Percentiles rank a stretch among this genome's conserved stretches.
Conservation (phyloP, 2,329 filamentous ascomycete species). For the Penicillium brasilianum region DNA sequence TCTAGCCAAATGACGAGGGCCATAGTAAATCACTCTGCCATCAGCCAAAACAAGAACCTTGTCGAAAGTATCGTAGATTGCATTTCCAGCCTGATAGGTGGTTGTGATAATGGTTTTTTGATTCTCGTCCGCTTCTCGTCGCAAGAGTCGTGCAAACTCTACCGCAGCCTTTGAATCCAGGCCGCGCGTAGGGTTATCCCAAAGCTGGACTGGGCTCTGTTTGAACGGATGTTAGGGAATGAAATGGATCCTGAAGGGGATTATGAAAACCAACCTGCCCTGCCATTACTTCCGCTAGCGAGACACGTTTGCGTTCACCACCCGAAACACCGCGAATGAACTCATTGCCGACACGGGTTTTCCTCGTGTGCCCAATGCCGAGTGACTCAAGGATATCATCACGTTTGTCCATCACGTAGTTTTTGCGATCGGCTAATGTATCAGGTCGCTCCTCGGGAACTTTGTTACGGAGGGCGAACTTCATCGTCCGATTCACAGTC, state of each 20-base stretch:
- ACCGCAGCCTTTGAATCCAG: constrained; percentile 68
- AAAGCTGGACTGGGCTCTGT: constrained; percentile 61
- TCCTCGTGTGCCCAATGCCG: constrained; percentile 56
- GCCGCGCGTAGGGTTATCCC: constrained; percentile 70
- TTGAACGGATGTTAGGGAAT: background rate
- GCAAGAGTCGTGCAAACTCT: constrained; percentile 62
- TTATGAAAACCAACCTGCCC: constrained; percentile 46
- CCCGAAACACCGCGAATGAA: constrained; percentile 70
- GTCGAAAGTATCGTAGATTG: constrained; percentile 70
- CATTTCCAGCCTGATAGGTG: constrained; percentile 71
- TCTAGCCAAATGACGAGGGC: constrained; percentile 60
- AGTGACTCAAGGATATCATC: constrained; percentile 41
- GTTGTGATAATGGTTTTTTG: constrained; percentile 65
- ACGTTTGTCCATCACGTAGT: constrained; percentile 38
- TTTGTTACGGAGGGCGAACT: constrained; percentile 68
- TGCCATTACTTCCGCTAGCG: constrained; percentile 64
- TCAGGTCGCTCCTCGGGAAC: constrained; percentile 36
- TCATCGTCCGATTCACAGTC: constrained; percentile 73
- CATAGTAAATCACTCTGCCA: constrained; percentile 68
- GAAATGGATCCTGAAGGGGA: background rate
- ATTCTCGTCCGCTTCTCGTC: constrained; percentile 64
- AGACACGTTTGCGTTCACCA: constrained; percentile 71
- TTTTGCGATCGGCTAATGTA: constrained; percentile 30
- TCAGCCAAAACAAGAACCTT: constrained; percentile 70
- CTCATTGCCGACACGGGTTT: constrained; percentile 70